Evolutionary conservation across 225 moss, liverwort and hornwort species (phyloP), one percentile per base, ranked within the genome.

Genomic region (Marchantia paleacea): DNA sequence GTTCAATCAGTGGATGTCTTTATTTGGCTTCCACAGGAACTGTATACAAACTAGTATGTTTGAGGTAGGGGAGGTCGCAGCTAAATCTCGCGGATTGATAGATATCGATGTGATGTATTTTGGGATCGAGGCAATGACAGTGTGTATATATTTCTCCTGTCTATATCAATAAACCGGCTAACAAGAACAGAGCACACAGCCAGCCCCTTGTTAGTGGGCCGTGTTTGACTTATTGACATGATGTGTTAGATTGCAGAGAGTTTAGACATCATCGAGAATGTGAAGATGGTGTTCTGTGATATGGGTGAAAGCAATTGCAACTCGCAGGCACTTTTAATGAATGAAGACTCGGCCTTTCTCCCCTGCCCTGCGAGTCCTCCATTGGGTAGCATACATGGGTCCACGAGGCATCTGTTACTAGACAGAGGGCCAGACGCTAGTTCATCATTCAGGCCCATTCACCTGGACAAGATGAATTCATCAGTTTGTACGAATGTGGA

Each of bases 221-320:
- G 57, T 57, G 19, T 12, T 57, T 57, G 57, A 57, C 19, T 57
- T 13, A 57, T 57, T 57, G 57, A 57, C 13, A 12, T 71, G 13
- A 3, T 72, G 50, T 72, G 48, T 78, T 85, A 92, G 90, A 85
- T 92, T 63, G 78, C 63, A 82, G 76, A 90, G 62, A 89, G 83
- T 54, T 26, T 78, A 82, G 86, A 92, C 48, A 88, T 90, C 80
- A 75, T 92, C 11, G 82, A 81, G 25, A 84, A 81, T 39, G 87
- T 92, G 51, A 89, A 89, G 87, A 82, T 81, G 83, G 82, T 88
- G 11, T 92, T 92, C 68, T 87, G 86, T 57, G 90, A 92, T 69
- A 55, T 69, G 79, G 0, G 87, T 83, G 90, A 89, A 78, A 69
- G 83, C 87, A 73, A 84, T 79, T 75, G 81, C 62, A 84, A 87